A percentile compares a stretch with the other conserved stretches of the same genome.
phyloP scores from a whole-genome alignment of 345 rosid species.

The Garcia nutans region DNA sequence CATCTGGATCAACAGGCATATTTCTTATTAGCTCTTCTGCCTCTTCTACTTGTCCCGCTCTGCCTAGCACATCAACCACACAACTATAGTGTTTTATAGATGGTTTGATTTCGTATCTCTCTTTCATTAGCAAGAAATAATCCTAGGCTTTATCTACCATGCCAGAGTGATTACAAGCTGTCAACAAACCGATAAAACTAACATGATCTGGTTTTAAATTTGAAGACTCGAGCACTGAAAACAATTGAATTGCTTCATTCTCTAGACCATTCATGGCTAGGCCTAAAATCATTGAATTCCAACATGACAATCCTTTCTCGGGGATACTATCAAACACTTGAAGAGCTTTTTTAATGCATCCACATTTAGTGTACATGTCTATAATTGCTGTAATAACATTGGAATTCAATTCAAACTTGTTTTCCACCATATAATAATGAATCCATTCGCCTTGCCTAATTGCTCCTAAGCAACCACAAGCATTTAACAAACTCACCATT shows the following conservation, averaged over 20 bases:
- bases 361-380: conserved; percentile 80
- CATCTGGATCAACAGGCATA: conserved; percentile 55
- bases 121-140: conserved; percentile 53
- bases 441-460: conserved; percentile 68
- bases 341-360: conserved; percentile 49
- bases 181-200: conserved; percentile 62
- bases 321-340: conserved; percentile 39
- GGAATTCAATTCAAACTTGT: conserved; percentile 45
- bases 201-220: conserved; percentile 52
- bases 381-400: conserved; percentile 62
- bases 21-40: conserved; percentile 57
- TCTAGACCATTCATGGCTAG: conserved; percentile 60
- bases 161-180: conserved; percentile 73
- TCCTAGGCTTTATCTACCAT: conserved; percentile 46
- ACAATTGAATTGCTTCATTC: conserved; percentile 51
- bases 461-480: conserved; percentile 64
- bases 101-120: conserved; percentile 52
- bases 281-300: conserved; percentile 84
- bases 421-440: conserved; percentile 52
- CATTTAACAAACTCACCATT: conserved; percentile 73
- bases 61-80: conserved; percentile 62
- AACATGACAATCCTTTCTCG: conserved; percentile 56
- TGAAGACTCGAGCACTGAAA: conserved; percentile 50
- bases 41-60: conserved; percentile 58
- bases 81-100: conserved; percentile 68